Base-by-base conservation (phyloP, 306 rosid species). In the Quercus parvula region DNA sequence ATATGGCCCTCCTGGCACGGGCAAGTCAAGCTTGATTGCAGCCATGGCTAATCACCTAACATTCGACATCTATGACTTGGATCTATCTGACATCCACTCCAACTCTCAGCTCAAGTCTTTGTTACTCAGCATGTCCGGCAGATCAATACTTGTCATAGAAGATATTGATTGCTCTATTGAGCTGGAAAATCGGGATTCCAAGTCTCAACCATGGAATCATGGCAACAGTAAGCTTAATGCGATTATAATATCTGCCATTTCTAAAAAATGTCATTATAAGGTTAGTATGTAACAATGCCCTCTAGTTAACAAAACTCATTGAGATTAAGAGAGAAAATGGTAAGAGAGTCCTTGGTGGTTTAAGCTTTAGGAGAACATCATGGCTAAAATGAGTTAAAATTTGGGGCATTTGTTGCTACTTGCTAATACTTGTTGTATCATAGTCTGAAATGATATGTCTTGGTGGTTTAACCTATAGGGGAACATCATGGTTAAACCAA, bases 1-100 rank as follows among this genome's bases (percentile, higher is more conserved):
- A 28, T 77, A 74, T 73, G 87, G 87, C 10, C 89, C 87, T 49
- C 83, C 85, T 5, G 83, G 89, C 3, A 86, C 83, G 0, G 83
- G 87, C 6, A 86, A 83, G 66, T 80, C 87, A 0, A 86, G 89
- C 79, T 72, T 83, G 87, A 63, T 86, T 27, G 83, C 81, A 31
- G 87, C 85, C 74, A 81, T 86, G 89, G 87, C 79, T 19, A 71
- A 86, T 71, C 69, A 71, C 80, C 79, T 86, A 11, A 78, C 71
- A 71, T 86, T 77, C 22, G 79, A 83, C 68, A 25, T 83, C 54
- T 86, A 83, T 64, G 87, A 86, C 17, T 73, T 81, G 76, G 87
- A 83, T 81, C 87, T 81, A 8, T 27, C 83, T 3, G 4, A 20
- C 17, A 13, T 83, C 5, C 64, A 1, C 0, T 46, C 18, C 27